phyloP scores from a whole-genome alignment of 352 stramenopile species.

The Pseudoperonospora humuli region DNA sequence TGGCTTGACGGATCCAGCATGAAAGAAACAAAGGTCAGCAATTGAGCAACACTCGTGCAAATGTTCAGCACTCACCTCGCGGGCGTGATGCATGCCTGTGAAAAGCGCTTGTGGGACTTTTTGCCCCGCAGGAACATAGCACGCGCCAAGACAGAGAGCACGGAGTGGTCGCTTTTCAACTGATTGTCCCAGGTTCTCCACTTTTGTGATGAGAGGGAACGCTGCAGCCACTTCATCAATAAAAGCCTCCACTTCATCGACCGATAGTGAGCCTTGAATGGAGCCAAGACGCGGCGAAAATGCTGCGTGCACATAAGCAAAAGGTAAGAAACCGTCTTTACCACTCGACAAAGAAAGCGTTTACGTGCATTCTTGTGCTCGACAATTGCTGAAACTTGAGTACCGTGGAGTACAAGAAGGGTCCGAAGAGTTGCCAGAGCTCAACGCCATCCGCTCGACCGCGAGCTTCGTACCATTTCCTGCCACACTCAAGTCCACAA shows the following conservation, averaged over 20 bases:
- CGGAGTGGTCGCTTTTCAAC: constrained; percentile 49
- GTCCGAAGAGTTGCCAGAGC: constrained; percentile 21
- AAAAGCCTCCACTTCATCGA: constrained; percentile 49
- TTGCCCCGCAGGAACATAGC: constrained; percentile 9
- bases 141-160: constrained; percentile 65
- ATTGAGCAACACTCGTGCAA: neutral
- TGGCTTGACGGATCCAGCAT: constrained; percentile 28
- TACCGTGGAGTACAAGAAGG: constrained; percentile 26
- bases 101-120: constrained; percentile 55
- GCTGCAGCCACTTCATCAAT: constrained; percentile 30
- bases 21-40: neutral
- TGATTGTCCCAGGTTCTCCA: constrained; percentile 54
- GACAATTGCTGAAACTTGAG: constrained; percentile 31
- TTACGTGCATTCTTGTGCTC: constrained; percentile 32
- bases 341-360: neutral
- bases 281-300: constrained; percentile 48
- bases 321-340: neutral
- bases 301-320: constrained; percentile 8
- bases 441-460: constrained; percentile 23
- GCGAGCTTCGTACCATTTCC: constrained; percentile 2
- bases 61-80: constrained; percentile 37
- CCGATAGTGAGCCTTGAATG: constrained; percentile 55
- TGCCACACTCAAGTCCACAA: constrained; percentile 24
- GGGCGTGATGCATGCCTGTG: constrained; percentile 79
- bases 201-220: constrained; percentile 39